phyloP scores from a whole-genome alignment of 352 stramenopile genomes.

The Hyaloperonospora brassicae region DNA sequence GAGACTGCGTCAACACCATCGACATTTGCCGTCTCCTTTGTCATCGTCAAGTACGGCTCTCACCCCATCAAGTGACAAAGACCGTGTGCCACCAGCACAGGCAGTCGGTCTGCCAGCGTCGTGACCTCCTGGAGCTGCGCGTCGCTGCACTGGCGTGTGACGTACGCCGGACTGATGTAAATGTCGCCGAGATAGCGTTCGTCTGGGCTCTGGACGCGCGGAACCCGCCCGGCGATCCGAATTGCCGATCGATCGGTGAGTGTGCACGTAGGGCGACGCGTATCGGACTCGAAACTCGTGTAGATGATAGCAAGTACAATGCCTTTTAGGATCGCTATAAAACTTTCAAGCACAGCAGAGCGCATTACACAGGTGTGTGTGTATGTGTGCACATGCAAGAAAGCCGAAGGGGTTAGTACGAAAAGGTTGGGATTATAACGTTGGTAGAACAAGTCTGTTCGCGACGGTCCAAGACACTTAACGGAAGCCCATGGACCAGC shows the following conservation, averaged over 20 bases:
- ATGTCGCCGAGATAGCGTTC: slow-evolving; percentile 79
- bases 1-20: slow-evolving; percentile 6
- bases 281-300: no score
- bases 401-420: no score
- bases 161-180: slow-evolving; percentile 74
- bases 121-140: slow-evolving; percentile 41
- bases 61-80: slow-evolving; percentile 80
- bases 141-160: slow-evolving; percentile 65
- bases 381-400: no score
- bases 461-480: no score
- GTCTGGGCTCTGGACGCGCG: slow-evolving; percentile 35
- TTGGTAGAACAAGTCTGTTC: no score
- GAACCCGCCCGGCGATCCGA: slow-evolving; percentile 48
- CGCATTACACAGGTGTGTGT: no score
- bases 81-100: slow-evolving; percentile 67
- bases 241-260: slow-evolving; percentile 13
- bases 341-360: no score
- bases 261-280: no score
- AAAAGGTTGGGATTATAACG: no score
- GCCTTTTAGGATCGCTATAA: no score
- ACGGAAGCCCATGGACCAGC: no score
- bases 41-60: slow-evolving; percentile 1
- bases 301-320: no score
- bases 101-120: slow-evolving; percentile 59
- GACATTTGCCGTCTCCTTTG: not conserved